These are phyloP conservation scores for Pyrrhoderma noxium DNA, from an alignment of 1,284 basidiomycete genomes.

Conservation along the genomic window DNA sequence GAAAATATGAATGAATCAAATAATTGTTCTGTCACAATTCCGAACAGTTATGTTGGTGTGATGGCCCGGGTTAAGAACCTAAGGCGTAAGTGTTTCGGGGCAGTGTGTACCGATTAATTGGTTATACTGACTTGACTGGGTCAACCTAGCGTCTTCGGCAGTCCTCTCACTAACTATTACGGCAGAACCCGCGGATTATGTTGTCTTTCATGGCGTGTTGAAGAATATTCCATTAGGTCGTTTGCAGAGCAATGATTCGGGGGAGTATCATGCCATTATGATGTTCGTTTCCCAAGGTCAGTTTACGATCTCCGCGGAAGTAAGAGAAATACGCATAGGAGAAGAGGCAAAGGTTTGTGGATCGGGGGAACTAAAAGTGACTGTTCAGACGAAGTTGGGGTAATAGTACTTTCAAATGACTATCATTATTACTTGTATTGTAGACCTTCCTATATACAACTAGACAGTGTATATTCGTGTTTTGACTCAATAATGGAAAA, in stretches of 20 bases:
- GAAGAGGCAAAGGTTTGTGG: neutral
- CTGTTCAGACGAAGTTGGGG: too few species aligned
- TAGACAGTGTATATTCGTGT: too few species aligned
- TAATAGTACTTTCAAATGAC: neutral
- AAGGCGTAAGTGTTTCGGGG: slow-evolving; percentile 20
- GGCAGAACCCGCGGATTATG: slow-evolving; percentile 51
- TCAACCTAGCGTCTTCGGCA: slow-evolving; percentile 37
- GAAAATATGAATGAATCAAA: slow-evolving; percentile 21
- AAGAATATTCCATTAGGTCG: slow-evolving; percentile 53
- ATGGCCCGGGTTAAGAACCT: slow-evolving; percentile 21
- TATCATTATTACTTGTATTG: slow-evolving; percentile 11
- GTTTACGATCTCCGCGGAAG: slow-evolving; percentile 62
- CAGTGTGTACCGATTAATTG: too few species aligned
- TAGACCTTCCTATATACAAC: neutral
- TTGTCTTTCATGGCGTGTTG: slow-evolving; percentile 64
- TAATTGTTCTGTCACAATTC: slow-evolving; percentile 15
- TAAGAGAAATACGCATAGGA: slow-evolving; percentile 28
- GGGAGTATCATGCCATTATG: slow-evolving; percentile 49
- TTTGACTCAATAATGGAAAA: too few species aligned
- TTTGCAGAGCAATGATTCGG: slow-evolving; percentile 44
- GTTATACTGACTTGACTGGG: too few species aligned
- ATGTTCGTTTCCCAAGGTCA: slow-evolving; percentile 71
- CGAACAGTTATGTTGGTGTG: slow-evolving; percentile 24
- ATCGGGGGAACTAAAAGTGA: too few species aligned
- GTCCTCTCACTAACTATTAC: slow-evolving; percentile 48